Evolutionary conservation across 441 rosid species (phyloP), one percentile per base, ranked within the genome.

Genomic region (Francoa sonchifolia): DNA sequence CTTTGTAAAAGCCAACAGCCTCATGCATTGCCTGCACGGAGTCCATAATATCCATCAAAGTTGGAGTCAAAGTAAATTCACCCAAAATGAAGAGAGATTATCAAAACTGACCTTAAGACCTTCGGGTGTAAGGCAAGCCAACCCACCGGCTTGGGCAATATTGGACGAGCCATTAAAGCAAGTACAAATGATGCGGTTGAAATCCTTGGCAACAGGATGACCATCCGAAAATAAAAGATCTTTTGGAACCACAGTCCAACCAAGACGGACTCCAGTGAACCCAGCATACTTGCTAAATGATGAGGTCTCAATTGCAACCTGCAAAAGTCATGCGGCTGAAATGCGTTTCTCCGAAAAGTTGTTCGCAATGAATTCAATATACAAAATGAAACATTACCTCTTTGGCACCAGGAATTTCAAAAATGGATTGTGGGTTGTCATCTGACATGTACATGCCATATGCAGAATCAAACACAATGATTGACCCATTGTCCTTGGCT

Each of bases 211-310:
- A 37, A 90, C 86, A 27, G 99, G 90, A 52, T 69, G 83, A 41
- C 96, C 96, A 54, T 90, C 94, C 6, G 92, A 76, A 65, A 78
- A 90, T 27, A 71, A 65, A 20, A 90, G 83, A 60, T 90, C 55
- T 44, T 90, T 86, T 11, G 99, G 94, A 42, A 90, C 57, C 44
- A 78, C 96, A 15, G 96, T 90, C 96, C 99, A 86, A 44, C 95
- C 99, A 4, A 90, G 85, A 41, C 99, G 82, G 52, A 90, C 94
- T 34, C 99, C 99, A 7, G 95, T 86, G 54, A 90, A 90, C 40
- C 99, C 99, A 29, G 96, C 96, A 62, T 86, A 82, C 71, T 90
- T 90, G 55, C 99, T 86, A 54, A 90, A 90, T 8, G 99, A 90
- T 47, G 95, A 54, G 22, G 95, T 83, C 80, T 90, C 99, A 39